Base-by-base conservation (phyloP, 352 stramenopile genomes). In the Phytophthora sansomeana region DNA sequence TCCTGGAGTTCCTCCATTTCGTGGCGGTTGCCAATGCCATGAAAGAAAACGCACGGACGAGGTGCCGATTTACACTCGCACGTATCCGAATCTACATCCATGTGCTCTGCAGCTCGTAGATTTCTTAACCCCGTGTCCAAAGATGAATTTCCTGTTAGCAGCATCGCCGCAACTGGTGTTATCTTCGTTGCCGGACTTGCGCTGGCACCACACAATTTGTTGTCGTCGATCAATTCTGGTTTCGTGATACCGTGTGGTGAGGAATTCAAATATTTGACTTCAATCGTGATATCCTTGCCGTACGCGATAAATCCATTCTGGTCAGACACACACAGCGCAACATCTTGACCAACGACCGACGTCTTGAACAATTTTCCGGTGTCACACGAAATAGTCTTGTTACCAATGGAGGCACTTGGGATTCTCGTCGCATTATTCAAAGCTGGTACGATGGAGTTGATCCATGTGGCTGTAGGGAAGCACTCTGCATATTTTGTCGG, bases 351-450 rank as follows among this genome's bases (percentile, higher is more conserved):
- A 14, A 21, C 36, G 24, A 68, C 58, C 6, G 41, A 48, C 5
- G 56, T 58, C 19, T 61, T 14, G 13, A 62, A 71, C 14, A 75
- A 17, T 8, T 47, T 56, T 28, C 60, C 60, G 29, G 5, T 36
- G 47, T 24, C 21, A 24, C 67, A 75, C 16, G 56, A 32, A 24
- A 71, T 30, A 24, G 10, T 44, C 8, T 43, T 16, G 11, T 48
- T 33, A 1, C 46, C 39, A 0, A 59, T 17, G 1, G 48, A 30
- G 1, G 50, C 60, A 13, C 46, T 47, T 11, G 44, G 16, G 29
- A 69, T 60, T 0, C 58, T 11, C 1, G 14, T 49, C 16, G 47
- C 52, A n/a, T 42, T 17, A 14, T 54, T 56, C 13, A 69, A 17
- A 13, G 53, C 53, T 14, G 21, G 9, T 17, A 68, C 0, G 7